phyloP scores from a whole-genome alignment of 1,139 yeast genomes.

The Suhomyces bokatorum region DNA sequence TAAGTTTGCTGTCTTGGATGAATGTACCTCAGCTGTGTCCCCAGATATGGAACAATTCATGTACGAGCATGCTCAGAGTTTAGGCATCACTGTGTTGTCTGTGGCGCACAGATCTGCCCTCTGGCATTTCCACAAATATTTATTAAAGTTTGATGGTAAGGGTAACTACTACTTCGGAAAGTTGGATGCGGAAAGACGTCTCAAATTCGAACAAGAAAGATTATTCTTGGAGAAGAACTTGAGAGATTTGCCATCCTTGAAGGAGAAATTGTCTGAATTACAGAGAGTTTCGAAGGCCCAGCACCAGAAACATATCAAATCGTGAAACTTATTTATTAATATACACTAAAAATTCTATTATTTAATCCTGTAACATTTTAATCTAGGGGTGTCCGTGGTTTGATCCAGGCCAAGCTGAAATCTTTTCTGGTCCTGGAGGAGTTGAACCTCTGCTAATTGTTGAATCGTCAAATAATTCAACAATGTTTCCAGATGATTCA shows the following conservation, averaged over 20 bases:
- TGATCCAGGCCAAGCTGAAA: slow-evolving; percentile 70
- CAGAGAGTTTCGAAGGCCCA: slow-evolving; percentile 51
- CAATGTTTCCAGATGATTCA: slow-evolving; percentile 17
- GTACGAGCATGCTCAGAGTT: slow-evolving; percentile 78
- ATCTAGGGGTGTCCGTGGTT: slow-evolving; percentile 62
- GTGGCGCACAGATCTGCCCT: slow-evolving; percentile 91
- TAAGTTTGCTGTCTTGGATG: slow-evolving; percentile 90
- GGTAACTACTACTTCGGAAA: slow-evolving; percentile 73
- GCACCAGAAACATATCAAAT: slow-evolving; percentile 23
- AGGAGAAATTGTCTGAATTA: slow-evolving; percentile 62
- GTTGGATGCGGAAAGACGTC: slow-evolving; percentile 67
- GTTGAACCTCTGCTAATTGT: slow-evolving; percentile 29
- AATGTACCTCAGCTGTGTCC: slow-evolving; percentile 92
- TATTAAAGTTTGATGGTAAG: slow-evolving; percentile 82
- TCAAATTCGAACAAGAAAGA: slow-evolving; percentile 71
- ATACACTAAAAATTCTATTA: neutral
- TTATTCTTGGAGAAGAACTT: slow-evolving; percentile 61
- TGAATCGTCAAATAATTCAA: slow-evolving; percentile 24
- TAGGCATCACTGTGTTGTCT: slow-evolving; percentile 81
- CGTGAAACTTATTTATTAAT: neutral
- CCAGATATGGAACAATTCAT: slow-evolving; percentile 89
- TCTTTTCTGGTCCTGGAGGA: slow-evolving; percentile 42
- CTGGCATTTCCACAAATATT: slow-evolving; percentile 87
- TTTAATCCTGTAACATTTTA: neutral
- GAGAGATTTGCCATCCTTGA: slow-evolving; percentile 65